A percentile compares a stretch with the other conserved stretches of the same genome.
phyloP scores from a whole-genome alignment of 2,329 filamentous ascomycete species.

The Hymenoscyphus scutula region DNA sequence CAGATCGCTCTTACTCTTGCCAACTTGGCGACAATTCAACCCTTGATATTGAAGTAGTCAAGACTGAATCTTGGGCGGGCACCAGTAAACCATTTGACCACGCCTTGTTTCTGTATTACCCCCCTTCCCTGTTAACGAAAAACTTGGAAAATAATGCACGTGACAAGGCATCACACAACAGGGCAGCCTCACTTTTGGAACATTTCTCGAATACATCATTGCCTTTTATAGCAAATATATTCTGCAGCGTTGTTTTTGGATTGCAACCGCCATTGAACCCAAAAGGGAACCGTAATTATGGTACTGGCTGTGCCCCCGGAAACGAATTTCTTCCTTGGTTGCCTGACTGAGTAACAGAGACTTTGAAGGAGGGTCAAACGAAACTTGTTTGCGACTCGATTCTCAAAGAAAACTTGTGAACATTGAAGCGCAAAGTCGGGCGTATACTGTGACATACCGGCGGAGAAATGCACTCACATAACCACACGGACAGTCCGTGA shows the following conservation, averaged over 20 bases:
- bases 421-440: slow-evolving; percentile 1
- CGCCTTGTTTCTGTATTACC: too few relatives aligned
- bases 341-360: background rate
- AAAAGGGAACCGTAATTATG: background rate
- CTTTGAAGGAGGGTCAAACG: background rate
- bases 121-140: background rate
- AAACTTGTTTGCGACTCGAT: background rate
- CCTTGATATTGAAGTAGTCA: background rate
- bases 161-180: background rate
- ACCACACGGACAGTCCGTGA: slow-evolving; percentile 11
- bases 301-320: background rate
- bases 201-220: background rate
- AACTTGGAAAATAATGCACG: background rate
- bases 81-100: too few relatives aligned
- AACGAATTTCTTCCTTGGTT: background rate
- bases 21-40: background rate
- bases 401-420: background rate
- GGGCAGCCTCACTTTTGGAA: slow-evolving; percentile 11
- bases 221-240: background rate
- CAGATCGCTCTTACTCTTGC: background rate
- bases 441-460: slow-evolving; percentile 4
- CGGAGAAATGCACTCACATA: slow-evolving; percentile 4
- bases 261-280: background rate
- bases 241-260: background rate
- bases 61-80: background rate